Percentiles rank a stretch among this genome's conserved stretches.
phyloP scores from a whole-genome alignment of 1,139 yeast species.

The Saccharomycopsis crataegensis region DNA sequence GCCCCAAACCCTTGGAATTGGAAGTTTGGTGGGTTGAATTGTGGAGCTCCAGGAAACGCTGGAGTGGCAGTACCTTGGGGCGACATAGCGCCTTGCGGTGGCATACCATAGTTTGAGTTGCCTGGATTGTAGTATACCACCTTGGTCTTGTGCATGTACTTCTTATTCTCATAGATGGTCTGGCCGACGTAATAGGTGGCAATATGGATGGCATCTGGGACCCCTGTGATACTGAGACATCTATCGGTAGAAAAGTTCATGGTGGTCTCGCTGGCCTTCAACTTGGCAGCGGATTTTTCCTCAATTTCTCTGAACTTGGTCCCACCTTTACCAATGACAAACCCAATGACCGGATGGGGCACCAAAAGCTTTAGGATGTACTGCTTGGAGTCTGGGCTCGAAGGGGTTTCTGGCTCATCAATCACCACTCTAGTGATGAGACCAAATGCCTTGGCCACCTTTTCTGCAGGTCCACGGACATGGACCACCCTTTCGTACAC shows the following conservation, averaged over 20 bases:
- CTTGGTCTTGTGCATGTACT: slow-evolving; percentile 42
- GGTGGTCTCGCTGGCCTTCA: slow-evolving; percentile 69
- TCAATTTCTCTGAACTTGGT: slow-evolving; percentile 73
- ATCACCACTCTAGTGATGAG: slow-evolving; percentile 58
- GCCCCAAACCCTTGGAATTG: slow-evolving; percentile 13
- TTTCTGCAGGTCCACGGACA: slow-evolving; percentile 70
- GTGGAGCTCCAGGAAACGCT: slow-evolving; percentile 5
- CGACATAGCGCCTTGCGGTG: background rate
- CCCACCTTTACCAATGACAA: slow-evolving; percentile 76
- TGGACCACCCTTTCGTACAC: slow-evolving; percentile 73
- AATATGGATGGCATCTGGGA: slow-evolving; percentile 80
- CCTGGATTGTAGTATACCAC: slow-evolving; percentile 63
- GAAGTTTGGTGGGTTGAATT: slow-evolving; percentile 9
- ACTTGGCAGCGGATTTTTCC: slow-evolving; percentile 71
- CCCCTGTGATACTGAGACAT: slow-evolving; percentile 64
- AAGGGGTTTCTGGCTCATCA: slow-evolving; percentile 62
- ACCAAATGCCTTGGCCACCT: slow-evolving; percentile 80
- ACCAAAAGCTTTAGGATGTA: slow-evolving; percentile 56
- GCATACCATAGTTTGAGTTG: background rate
- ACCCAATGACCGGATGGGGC: slow-evolving; percentile 80
- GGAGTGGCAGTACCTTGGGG: background rate
- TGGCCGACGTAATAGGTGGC: slow-evolving; percentile 72
- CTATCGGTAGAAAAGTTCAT: slow-evolving; percentile 80
- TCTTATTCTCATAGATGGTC: slow-evolving; percentile 55
- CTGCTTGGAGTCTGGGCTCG: slow-evolving; percentile 46